A percentile compares a stretch with the other conserved stretches of the same genome.
phyloP scores from a whole-genome alignment of 169 alveolate species.

The Theileria sp. region DNA sequence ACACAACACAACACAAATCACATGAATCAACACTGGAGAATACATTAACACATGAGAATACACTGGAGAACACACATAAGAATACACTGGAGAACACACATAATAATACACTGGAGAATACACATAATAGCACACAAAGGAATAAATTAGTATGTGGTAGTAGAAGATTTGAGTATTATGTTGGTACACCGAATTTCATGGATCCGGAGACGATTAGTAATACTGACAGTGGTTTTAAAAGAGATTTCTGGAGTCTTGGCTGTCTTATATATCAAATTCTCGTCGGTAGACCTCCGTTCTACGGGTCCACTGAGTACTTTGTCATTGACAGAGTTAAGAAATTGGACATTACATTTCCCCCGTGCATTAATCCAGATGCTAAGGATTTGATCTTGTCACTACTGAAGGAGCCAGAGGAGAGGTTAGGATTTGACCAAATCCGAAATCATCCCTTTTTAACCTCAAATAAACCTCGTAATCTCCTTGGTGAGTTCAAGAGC shows the following conservation, averaged over 20 bases:
- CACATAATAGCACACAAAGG: too few relatives aligned
- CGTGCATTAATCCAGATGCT: constrained; percentile 60
- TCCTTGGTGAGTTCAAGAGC: background rate
- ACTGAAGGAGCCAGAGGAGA: constrained; percentile 59
- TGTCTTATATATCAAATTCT: constrained; percentile 86
- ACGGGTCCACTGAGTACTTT: constrained; percentile 77
- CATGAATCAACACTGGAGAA: constrained; percentile 4
- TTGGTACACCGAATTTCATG: constrained; percentile 92
- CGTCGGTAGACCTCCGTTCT: constrained; percentile 78
- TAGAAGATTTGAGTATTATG: constrained; percentile 80
- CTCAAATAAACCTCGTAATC: background rate
- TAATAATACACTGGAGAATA: too few relatives aligned
- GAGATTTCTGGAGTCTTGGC: constrained; percentile 90
- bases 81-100: too few relatives aligned
- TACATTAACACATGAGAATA: constrained; percentile 15
- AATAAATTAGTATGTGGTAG: too few relatives aligned
- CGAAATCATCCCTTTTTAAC: constrained; percentile 7
- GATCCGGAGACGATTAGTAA: constrained; percentile 90
- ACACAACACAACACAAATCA: background rate
- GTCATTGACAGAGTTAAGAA: constrained; percentile 60
- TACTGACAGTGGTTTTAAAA: constrained; percentile 77
- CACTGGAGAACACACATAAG: too few relatives aligned
- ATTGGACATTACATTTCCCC: constrained; percentile 61
- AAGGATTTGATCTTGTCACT: constrained; percentile 70
- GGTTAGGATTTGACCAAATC: constrained; percentile 62